phyloP scores from a whole-genome alignment of 129 eudicot species.

The Heracleum sosnowskyi region DNA sequence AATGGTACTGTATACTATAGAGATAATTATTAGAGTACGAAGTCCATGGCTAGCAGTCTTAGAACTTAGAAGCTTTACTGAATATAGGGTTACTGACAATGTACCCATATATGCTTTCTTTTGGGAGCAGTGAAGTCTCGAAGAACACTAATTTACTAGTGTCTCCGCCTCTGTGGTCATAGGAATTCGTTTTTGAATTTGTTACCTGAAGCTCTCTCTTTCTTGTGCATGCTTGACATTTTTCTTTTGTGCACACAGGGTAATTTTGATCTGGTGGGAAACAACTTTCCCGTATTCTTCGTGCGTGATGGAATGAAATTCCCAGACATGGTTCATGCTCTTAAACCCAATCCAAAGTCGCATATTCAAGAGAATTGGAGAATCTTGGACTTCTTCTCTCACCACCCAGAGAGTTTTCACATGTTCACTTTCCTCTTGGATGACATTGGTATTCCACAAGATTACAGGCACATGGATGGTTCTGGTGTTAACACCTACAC shows the following conservation, averaged over 20 bases:
- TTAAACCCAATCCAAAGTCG: slow-evolving; percentile 80
- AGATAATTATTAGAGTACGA: neutral
- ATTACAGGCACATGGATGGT: slow-evolving; percentile 81
- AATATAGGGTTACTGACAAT: neutral
- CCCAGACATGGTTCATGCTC: slow-evolving; percentile 79
- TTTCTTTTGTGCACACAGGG: slow-evolving; percentile 35
- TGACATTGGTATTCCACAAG: slow-evolving; percentile 70
- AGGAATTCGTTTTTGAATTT: neutral
- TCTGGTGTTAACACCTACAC: slow-evolving; percentile 77
- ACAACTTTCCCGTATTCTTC: slow-evolving; percentile 83
- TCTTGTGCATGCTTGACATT: slow-evolving; percentile 1
- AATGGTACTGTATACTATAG: neutral
- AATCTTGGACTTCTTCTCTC: slow-evolving; percentile 69
- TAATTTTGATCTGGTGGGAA: slow-evolving; percentile 80
- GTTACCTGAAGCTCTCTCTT: neutral
- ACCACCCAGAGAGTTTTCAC: slow-evolving; percentile 73
- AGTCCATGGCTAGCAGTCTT: neutral
- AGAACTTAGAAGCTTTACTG: neutral
- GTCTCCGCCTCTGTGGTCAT: neutral
- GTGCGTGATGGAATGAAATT: slow-evolving; percentile 78
- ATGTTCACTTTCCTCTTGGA: slow-evolving; percentile 76
- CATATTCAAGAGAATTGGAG: slow-evolving; percentile 90
- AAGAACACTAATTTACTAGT: neutral
- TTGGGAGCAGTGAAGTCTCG: neutral
- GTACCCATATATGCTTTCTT: neutral